Evolutionary conservation across 805 yeast species (phyloP), one percentile per base, ranked within the genome.

Genomic region (Candida wancherniae): DNA sequence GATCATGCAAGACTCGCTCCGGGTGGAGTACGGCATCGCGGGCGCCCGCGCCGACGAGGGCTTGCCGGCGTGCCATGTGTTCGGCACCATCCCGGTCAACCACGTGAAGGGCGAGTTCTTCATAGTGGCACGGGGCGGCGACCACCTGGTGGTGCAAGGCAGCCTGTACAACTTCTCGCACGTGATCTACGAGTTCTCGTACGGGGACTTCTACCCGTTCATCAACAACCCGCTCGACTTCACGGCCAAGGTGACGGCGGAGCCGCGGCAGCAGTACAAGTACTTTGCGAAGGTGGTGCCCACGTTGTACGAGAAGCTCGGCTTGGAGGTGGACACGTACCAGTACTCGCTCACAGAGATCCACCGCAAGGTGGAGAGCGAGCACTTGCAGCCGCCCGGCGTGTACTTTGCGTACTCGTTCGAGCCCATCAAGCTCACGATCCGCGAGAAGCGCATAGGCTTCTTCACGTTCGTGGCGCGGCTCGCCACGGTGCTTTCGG

Each of bases 201-300:
- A 80, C 58, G 98, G 98, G 9, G 84, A 77, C 21, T 87, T 82
- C 56, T 87, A 77, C 50, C 97, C 98, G 3, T 81, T 73, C 45
- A 68, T 88, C 40, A 71, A 80, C 45, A 90, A 90, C 51, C 94
- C 96, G n/a, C 68, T 92, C 41, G 97, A 92, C 55, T 68, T 67
- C 27, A 80, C 90, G 0, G 81, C 76, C 1, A 74, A 79, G 43
- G 53, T 57, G 11, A 69, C 86, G 2, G 61, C 64, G 0, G 65
- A 71, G 2, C 61, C 68, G 14, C 37, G 65, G 12, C 77, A 71
- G 36, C 55, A 68, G 1, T 84, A 65, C 57, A 73, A 73, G 31
- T 92, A 92, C 56, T 74, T 68, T 44, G 48, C 87, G 42, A 75
- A 80, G 11, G 84, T 92, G 3, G 94, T 92, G 5, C 96, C 97